Evolutionary conservation across 805 yeast genomes (phyloP).

Genomic region (Candida chauliodis): DNA sequence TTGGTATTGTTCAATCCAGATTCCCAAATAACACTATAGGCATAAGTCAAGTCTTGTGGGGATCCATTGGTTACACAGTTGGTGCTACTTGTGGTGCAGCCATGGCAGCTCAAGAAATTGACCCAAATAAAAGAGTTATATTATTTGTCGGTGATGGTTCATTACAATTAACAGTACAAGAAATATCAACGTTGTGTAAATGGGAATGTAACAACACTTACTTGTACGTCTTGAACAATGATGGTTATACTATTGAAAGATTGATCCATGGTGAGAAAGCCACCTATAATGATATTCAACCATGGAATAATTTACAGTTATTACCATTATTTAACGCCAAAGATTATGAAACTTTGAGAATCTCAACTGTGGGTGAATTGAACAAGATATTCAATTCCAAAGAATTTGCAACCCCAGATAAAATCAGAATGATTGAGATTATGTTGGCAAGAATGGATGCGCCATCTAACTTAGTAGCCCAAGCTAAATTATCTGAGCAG

Average conservation of each 20-base stretch:
- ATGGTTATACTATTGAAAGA: constrained; percentile 76
- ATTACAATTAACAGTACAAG: constrained; percentile 71
- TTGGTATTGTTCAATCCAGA: constrained; percentile 65
- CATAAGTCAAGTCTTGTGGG: constrained; percentile 75
- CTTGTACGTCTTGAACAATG: constrained; percentile 66
- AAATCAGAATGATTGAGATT: constrained; percentile 64
- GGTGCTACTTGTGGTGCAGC: constrained; percentile 70
- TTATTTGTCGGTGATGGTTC: constrained; percentile 77
- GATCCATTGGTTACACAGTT: constrained; percentile 69
- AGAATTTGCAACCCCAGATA: constrained; percentile 52
- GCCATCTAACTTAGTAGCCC: constrained; percentile 52
- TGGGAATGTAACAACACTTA: constrained; percentile 63
- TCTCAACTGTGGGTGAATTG: constrained; percentile 57
- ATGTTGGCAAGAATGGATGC: constrained; percentile 73
- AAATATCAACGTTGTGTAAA: constrained; percentile 66
- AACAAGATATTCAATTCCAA: constrained; percentile 45
- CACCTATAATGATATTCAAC: constrained; percentile 62
- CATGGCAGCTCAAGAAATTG: constrained; percentile 63
- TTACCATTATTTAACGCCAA: constrained; percentile 62
- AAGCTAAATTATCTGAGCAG: constrained; percentile 31
- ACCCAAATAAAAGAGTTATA: constrained; percentile 59
- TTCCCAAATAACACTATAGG: constrained; percentile 63
- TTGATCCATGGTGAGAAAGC: constrained; percentile 70
- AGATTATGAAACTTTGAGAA: constrained; percentile 52
- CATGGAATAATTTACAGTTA: constrained; percentile 63